Evolutionary conservation across 371 early-diverging fungal species (phyloP).

Genomic region (Choanephora cucurbitarum): DNA sequence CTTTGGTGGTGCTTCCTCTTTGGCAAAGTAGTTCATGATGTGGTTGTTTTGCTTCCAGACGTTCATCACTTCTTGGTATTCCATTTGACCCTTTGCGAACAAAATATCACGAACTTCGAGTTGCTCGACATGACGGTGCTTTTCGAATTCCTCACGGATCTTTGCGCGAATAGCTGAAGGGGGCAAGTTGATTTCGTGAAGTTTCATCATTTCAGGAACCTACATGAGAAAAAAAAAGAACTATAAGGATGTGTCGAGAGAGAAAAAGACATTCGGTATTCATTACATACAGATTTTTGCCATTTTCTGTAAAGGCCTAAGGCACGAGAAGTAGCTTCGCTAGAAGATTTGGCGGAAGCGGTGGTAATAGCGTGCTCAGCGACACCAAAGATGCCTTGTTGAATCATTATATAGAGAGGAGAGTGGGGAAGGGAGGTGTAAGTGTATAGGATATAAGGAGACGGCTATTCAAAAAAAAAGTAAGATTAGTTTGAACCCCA

Average conservation of each 20-base stretch:
- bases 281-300: slow-evolving; percentile 62
- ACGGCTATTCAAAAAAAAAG: no score
- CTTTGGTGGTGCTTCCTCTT: slow-evolving; percentile 75
- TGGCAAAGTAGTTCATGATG: slow-evolving; percentile 87
- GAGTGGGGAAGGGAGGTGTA: slow-evolving; percentile 9
- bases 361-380: slow-evolving; percentile 57
- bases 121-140: slow-evolving; percentile 82
- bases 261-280: not conserved
- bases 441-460: no score
- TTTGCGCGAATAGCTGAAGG: slow-evolving; percentile 75
- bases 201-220: slow-evolving; percentile 81
- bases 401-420: slow-evolving; percentile 22
- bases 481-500: no score
- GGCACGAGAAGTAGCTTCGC: slow-evolving; percentile 59
- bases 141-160: slow-evolving; percentile 92
- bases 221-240: slow-evolving; percentile 31
- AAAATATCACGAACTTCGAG: slow-evolving; percentile 82
- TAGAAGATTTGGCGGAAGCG: slow-evolving; percentile 57
- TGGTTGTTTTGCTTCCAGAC: slow-evolving; percentile 95
- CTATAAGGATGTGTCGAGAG: not conserved
- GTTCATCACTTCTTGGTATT: slow-evolving; percentile 93
- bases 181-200: slow-evolving; percentile 83
- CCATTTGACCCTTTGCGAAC: slow-evolving; percentile 85
- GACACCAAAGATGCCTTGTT: slow-evolving; percentile 41
- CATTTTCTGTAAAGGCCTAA: slow-evolving; percentile 66